Conservation (phyloP, 768 basidiomycete species). For the Suillus variegatus region DNA sequence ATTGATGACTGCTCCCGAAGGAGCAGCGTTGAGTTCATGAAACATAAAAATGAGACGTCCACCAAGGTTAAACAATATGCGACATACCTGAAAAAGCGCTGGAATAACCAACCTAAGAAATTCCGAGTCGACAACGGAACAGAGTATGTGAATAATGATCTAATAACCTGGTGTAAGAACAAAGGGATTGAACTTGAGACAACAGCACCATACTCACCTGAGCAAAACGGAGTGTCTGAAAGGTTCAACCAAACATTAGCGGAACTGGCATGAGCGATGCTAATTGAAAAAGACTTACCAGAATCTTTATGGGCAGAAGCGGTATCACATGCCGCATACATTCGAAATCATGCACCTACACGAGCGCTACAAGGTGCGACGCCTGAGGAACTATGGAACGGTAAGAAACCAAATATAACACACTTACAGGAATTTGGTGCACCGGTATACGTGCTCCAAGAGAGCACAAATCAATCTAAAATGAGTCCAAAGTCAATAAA, state of each 20-base stretch:
- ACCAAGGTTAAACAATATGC: constrained; percentile 20
- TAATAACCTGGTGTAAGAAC: constrained; percentile 21
- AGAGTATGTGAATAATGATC: constrained; percentile 29
- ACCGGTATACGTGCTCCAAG: constrained; percentile 16
- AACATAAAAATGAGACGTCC: constrained; percentile 21
- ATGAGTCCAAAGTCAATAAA: constrained; percentile 11
- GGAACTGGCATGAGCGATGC: constrained; percentile 33
- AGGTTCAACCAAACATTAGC: constrained; percentile 35
- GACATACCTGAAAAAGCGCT: constrained; percentile 16
- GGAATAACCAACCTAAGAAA: constrained; percentile 3
- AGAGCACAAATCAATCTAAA: constrained; percentile 15
- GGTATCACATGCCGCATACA: constrained; percentile 25
- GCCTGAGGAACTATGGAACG: constrained; percentile 15
- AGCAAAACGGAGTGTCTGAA: constrained; percentile 42
- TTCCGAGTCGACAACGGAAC: constrained; percentile 33
- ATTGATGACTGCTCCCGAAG: constrained; percentile 12
- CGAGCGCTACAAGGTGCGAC: neutral
- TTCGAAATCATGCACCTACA: constrained; percentile 24
- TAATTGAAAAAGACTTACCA: constrained; percentile 27
- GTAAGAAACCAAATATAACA: constrained; percentile 25
- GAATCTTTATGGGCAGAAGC: constrained; percentile 35
- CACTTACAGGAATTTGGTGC: constrained; percentile 26
- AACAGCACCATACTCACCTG: constrained; percentile 36
- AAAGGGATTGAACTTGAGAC: constrained; percentile 32
- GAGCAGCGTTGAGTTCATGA: constrained; percentile 20